Conservation (phyloP, 345 rosid species). For the rapeseed (Brassica napus) region Da-Ae NC_063436.1:1659001-1659500, state of each 20-base stretch:
- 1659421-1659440: slow-evolving; percentile 9
- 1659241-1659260: neutral
- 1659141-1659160: too few species aligned
- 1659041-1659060: too few species aligned
- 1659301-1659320: neutral
- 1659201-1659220: too few species aligned
- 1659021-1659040: too few species aligned
- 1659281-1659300: neutral
- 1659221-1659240: neutral
- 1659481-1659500: slow-evolving; percentile 37
- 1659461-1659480: slow-evolving; percentile 38
- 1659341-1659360: neutral
- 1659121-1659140: too few species aligned
- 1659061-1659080: too few species aligned
- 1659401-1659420: neutral
- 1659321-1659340: neutral
- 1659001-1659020: too few species aligned
- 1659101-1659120: too few species aligned
- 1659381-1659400: neutral
- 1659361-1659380: slow-evolving; percentile 23
- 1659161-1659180: too few species aligned
- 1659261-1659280: neutral
- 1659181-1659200: too few species aligned
- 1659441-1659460: slow-evolving; percentile 19
- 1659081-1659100: too few species aligned